Percentiles rank a stretch among this genome's conserved stretches.
Conservation (phyloP, 257 asterid species). For the Ballota nigra region DNA sequence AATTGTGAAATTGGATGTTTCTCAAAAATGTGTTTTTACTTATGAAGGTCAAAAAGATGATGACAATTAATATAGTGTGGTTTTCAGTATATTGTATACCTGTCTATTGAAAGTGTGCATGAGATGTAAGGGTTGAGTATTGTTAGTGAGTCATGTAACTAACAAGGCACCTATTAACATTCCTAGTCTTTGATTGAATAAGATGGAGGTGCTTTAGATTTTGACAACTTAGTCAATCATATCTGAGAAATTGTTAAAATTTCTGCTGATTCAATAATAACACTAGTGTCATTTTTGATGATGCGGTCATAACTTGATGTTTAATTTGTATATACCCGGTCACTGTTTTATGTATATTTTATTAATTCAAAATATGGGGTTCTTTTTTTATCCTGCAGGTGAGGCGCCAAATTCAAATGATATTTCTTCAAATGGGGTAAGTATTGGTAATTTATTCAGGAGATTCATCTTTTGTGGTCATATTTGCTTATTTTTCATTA, state of each 20-base stretch:
- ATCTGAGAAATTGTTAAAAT: not conserved
- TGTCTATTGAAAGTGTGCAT: not conserved
- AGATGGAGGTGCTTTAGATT: not conserved
- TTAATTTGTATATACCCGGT: not conserved
- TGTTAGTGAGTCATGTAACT: not conserved
- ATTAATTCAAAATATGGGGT: not conserved
- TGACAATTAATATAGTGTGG: not conserved
- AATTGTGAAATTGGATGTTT: constrained; percentile 3
- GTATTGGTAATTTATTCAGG: constrained; percentile 7
- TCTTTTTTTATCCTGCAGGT: constrained; percentile 59
- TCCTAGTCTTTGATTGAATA: not conserved
- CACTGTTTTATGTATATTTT: not conserved
- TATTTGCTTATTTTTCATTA: constrained; percentile 19
- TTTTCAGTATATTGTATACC: not conserved
- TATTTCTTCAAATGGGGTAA: constrained; percentile 95
- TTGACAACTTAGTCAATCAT: not conserved
- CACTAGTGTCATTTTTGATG: not conserved
- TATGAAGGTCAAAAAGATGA: not conserved
- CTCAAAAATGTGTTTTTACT: not conserved
- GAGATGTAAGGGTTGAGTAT: not conserved
- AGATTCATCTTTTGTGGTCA: not conserved
- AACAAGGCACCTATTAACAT: not conserved
- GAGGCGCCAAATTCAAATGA: constrained; percentile 77
- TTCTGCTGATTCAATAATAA: not conserved
- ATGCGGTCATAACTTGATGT: not conserved